Percentiles rank a stretch among this genome's conserved stretches.
phyloP scores from a whole-genome alignment of 495 filamentous ascomycete species.

The Aspergillus mulundensis region DNA sequence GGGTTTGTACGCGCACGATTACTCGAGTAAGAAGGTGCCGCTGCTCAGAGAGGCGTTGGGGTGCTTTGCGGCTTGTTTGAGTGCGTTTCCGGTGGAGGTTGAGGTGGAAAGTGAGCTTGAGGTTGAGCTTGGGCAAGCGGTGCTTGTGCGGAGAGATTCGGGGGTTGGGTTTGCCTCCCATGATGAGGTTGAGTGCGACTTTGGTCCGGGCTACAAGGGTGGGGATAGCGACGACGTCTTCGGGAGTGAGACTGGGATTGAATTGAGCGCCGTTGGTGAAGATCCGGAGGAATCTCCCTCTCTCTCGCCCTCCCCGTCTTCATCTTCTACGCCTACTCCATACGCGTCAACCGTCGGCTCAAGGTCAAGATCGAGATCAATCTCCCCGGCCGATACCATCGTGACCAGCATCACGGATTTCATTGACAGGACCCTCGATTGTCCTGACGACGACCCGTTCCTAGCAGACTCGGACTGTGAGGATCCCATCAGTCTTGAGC shows the following conservation, averaged over 20 bases:
- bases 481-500: background rate
- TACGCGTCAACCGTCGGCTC: background rate
- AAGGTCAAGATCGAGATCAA: background rate
- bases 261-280: background rate
- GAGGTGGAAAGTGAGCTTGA: too few relatives aligned
- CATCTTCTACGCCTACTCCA: background rate
- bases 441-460: constrained; percentile 25
- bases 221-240: background rate
- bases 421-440: constrained; percentile 22
- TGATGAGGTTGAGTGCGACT: background rate
- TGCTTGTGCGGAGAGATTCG: background rate
- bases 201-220: too few relatives aligned
- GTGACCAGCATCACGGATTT: constrained; percentile 23
- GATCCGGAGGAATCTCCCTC: background rate
- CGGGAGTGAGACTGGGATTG: background rate
- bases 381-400: constrained; percentile 16
- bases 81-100: constrained; percentile 17
- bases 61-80: constrained; percentile 23
- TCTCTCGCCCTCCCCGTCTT: background rate
- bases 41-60: constrained; percentile 33
- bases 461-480: constrained; percentile 16
- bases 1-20: constrained; percentile 37
- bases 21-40: constrained; percentile 37
- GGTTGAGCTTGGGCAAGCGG: background rate
- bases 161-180: background rate